Evolutionary conservation across 2,329 filamentous ascomycete genomes (phyloP).

Genomic region (Beauveria pseudobassiana): DNA sequence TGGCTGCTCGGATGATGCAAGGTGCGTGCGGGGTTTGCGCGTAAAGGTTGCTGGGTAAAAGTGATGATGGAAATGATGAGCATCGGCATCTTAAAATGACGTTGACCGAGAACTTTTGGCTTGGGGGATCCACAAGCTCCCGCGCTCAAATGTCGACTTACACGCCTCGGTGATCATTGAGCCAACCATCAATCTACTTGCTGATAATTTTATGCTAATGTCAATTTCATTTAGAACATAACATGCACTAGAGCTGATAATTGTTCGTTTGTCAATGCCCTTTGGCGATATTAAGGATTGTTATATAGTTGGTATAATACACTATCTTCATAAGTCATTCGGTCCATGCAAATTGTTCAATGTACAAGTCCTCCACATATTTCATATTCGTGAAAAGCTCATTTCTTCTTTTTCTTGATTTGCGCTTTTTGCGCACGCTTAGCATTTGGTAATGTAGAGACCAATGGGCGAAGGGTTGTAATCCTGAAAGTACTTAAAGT

Average conservation of each 20-base stretch:
- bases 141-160: background rate
- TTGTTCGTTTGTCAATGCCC: background rate
- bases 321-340: slow-evolving; percentile 2
- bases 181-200: background rate
- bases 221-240: background rate
- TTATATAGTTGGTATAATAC: slow-evolving; percentile 10
- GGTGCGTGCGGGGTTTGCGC: background rate
- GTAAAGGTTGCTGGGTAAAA: background rate
- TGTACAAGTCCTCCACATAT: background rate
- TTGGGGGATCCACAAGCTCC: background rate
- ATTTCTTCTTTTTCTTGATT: background rate
- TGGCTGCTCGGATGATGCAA: background rate
- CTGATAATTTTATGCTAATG: no score
- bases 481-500: slow-evolving; percentile 57
- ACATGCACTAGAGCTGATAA: no score
- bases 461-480: slow-evolving; percentile 44
- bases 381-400: background rate
- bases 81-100: background rate
- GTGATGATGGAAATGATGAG: background rate
- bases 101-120: slow-evolving; percentile 1
- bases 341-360: background rate
- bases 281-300: slow-evolving; percentile 10
- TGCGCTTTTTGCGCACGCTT: background rate
- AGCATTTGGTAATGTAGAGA: slow-evolving; percentile 30
- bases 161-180: background rate